Percentiles rank a stretch among this genome's conserved stretches.
Conservation (phyloP, 495 filamentous ascomycete species). For the Neurospora discreta region DNA sequence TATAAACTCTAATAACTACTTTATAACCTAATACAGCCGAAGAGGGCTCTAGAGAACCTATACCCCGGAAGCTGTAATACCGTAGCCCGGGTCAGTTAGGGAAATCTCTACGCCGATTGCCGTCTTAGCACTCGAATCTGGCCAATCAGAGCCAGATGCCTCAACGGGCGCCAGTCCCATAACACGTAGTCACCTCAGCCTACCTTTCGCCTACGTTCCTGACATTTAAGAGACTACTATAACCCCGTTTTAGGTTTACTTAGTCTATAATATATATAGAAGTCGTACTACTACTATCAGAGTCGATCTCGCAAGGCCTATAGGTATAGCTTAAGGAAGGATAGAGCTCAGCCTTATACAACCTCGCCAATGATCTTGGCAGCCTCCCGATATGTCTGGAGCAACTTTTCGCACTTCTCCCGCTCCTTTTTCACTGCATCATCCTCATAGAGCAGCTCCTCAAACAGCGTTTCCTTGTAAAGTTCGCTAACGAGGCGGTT, state of each 20-base stretch:
- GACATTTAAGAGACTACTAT: neutral
- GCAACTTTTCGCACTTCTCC: constrained; percentile 92
- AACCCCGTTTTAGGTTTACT: neutral
- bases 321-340: neutral
- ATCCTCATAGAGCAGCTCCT: constrained; percentile 92
- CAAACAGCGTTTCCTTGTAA: constrained; percentile 87
- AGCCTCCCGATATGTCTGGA: constrained; percentile 91
- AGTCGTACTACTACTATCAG: neutral
- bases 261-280: neutral
- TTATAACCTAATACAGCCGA: no score
- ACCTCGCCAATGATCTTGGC: constrained; percentile 97
- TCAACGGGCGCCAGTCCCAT: no score
- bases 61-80: no score
- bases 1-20: no score
- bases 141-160: no score
- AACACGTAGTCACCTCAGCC: no score
- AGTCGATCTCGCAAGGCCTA: neutral
- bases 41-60: no score
- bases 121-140: no score
- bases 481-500: constrained; percentile 92
- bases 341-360: constrained; percentile 40
- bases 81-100: no score
- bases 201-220: no score
- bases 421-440: constrained; percentile 93
- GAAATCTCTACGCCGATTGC: no score